These are phyloP conservation scores for Colletotrichum zoysiae DNA, from an alignment of 2,329 filamentous ascomycete genomes.

Conservation along the genomic window DNA sequence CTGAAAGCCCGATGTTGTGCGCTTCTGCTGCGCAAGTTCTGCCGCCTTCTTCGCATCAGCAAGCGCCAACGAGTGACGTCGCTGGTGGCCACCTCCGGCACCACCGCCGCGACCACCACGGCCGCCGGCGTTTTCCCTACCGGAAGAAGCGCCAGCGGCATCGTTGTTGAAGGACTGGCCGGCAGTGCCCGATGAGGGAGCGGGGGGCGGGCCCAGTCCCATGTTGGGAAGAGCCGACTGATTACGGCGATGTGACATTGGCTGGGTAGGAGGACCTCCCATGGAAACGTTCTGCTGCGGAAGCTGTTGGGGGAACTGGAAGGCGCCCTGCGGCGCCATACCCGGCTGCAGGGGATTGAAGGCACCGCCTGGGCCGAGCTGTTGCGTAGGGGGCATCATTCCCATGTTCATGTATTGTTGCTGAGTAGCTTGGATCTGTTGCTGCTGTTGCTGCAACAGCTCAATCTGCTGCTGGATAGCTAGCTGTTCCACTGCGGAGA, in stretches of 20 bases:
- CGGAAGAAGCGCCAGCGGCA: conserved; percentile 71
- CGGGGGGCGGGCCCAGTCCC: conserved; percentile 88
- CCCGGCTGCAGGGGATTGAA: conserved; percentile 85
- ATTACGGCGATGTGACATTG: conserved; percentile 93
- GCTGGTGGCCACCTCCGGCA: conserved; percentile 83
- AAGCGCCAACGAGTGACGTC: conserved; percentile 93
- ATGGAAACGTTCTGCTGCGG: conserved; percentile 80
- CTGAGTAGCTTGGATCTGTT: conserved; percentile 95
- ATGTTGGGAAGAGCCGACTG: conserved; percentile 96
- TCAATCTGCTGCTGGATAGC: conserved; percentile 99
- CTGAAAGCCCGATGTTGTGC: conserved; percentile 93
- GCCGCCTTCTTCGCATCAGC: conserved; percentile 98
- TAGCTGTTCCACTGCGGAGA: conserved; percentile 87
- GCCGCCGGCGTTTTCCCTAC: conserved; percentile 74
- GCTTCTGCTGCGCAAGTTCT: conserved; percentile 95
- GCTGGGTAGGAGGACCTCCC: conserved; percentile 78
- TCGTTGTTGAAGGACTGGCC: conserved; percentile 85
- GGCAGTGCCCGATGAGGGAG: conserved; percentile 91
- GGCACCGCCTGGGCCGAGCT: conserved; percentile 74
- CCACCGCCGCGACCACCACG: conserved; percentile 80
- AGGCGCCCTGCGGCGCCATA: conserved; percentile 84
- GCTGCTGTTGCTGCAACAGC: conserved; percentile 95
- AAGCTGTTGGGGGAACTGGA: conserved; percentile 88
- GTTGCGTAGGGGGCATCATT: conserved; percentile 88
- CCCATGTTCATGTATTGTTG: conserved; percentile 99